These are phyloP conservation scores for Colletotrichum tamarilloi DNA, from an alignment of 2,329 filamentous ascomycete genomes.

Conservation along the genomic window DNA sequence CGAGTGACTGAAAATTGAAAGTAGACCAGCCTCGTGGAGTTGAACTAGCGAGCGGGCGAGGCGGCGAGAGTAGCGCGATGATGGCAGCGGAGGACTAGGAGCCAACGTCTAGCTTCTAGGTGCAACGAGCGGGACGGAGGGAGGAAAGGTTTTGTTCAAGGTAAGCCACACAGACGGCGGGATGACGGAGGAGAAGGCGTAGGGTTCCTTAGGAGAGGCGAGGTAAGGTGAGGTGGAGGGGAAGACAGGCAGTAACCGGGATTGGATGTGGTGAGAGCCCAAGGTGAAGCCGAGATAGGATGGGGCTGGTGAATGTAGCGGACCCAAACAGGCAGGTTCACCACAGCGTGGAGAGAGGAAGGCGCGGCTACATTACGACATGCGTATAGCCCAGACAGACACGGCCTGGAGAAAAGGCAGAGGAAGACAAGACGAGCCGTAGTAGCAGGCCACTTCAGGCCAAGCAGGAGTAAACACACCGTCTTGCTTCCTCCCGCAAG, in stretches of 20 bases:
- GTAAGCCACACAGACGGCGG: conserved; percentile 10
- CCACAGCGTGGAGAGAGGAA: neutral
- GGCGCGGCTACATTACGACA: neutral
- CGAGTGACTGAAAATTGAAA: conserved; percentile 14
- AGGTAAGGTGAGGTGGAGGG: neutral
- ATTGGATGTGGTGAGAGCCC: neutral
- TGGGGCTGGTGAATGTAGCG: conserved; percentile 1
- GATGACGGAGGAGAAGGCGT: neutral
- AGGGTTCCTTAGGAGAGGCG: neutral
- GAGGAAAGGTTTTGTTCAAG: neutral
- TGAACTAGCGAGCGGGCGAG: conserved; percentile 11
- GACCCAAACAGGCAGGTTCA: neutral
- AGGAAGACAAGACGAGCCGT: no score
- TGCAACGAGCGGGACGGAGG: neutral
- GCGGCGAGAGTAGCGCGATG: neutral
- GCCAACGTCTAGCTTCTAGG: conserved; percentile 5
- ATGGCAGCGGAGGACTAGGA: neutral
- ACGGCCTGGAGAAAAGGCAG: neutral
- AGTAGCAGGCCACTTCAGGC: no score
- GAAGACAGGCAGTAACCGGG: neutral
- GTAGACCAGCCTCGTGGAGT: neutral
- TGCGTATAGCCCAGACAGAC: neutral
- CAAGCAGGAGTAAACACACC: neutral
- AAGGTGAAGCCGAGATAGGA: neutral
- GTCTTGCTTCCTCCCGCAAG: neutral